Evolutionary conservation across 306 rosid species (phyloP).

Genomic region (Quercus aquifolioides): DNA sequence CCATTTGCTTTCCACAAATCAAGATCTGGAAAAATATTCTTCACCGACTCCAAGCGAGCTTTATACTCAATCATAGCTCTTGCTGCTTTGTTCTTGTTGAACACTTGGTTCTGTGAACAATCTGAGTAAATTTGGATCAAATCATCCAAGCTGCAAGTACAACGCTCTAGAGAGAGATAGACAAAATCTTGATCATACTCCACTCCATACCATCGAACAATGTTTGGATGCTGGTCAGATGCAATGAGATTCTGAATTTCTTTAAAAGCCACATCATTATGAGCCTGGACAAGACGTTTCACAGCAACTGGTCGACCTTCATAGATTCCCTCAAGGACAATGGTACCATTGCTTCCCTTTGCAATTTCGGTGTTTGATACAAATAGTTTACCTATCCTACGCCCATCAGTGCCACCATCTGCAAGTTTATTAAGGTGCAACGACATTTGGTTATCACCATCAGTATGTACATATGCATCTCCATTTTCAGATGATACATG

Average conservation of each 20-base stretch:
- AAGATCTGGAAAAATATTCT: conserved; percentile 30
- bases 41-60: conserved; percentile 30
- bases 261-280: conserved; percentile 61
- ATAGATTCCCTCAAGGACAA: conserved; percentile 73
- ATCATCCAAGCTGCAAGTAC: conserved; percentile 67
- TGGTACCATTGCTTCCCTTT: conserved; percentile 83
- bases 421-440: conserved; percentile 22
- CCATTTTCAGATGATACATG: conserved; percentile 29
- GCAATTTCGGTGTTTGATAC: conserved; percentile 70
- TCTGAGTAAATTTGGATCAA: conserved; percentile 43
- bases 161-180: conserved; percentile 75
- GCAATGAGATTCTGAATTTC: conserved; percentile 80
- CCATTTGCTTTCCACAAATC: conserved; percentile 56
- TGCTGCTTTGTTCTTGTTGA: conserved; percentile 25
- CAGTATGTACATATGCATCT: conserved; percentile 6
- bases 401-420: conserved; percentile 45
- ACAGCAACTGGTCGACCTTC: conserved; percentile 83
- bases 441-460: conserved; percentile 25
- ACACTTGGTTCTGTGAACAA: conserved; percentile 10
- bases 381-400: conserved; percentile 60
- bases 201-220: conserved; percentile 84
- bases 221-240: conserved; percentile 75
- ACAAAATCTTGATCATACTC: conserved; percentile 81
- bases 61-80: conserved; percentile 24
- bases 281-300: conserved; percentile 79